Conservation (phyloP, 2,329 filamentous ascomycete species). For the Talaromyces rugulosus region DNA sequence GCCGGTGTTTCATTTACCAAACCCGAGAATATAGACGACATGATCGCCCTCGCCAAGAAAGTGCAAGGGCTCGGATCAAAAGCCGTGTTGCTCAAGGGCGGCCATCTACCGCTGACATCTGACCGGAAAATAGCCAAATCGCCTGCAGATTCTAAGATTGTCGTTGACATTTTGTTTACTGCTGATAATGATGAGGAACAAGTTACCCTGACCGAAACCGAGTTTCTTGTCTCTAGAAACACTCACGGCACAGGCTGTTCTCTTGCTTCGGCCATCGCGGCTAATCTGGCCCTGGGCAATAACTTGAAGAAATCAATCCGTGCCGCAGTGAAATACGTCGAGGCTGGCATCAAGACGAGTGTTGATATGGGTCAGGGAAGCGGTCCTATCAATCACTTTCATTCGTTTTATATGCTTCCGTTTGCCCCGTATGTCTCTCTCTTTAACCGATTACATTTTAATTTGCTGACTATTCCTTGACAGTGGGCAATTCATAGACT, state of each 20-base stretch:
- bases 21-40: constrained; percentile 57
- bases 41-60: constrained; percentile 64
- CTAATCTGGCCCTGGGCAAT: constrained; percentile 53
- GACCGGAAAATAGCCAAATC: constrained; percentile 56
- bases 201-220: constrained; percentile 62
- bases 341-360: constrained; percentile 58
- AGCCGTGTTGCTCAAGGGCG: constrained; percentile 85
- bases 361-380: constrained; percentile 54
- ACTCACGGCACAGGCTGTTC: constrained; percentile 96
- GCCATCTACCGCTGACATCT: constrained; percentile 73
- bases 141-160: constrained; percentile 58
- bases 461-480: constrained; percentile 2
- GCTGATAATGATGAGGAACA: constrained; percentile 47
- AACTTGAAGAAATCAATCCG: constrained; percentile 49
- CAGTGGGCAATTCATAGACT: constrained; percentile 76
- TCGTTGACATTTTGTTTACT: constrained; percentile 70
- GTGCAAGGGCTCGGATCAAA: constrained; percentile 67
- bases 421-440: constrained; percentile 50
- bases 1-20: constrained; percentile 35
- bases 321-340: constrained; percentile 56
- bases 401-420: constrained; percentile 56
- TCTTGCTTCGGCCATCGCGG: constrained; percentile 71
- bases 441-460: not conserved
- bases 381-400: constrained; percentile 66
- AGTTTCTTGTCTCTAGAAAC: constrained; percentile 68